phyloP scores from a whole-genome alignment of 345 rosid species.

The Brassica carinata region DNA sequence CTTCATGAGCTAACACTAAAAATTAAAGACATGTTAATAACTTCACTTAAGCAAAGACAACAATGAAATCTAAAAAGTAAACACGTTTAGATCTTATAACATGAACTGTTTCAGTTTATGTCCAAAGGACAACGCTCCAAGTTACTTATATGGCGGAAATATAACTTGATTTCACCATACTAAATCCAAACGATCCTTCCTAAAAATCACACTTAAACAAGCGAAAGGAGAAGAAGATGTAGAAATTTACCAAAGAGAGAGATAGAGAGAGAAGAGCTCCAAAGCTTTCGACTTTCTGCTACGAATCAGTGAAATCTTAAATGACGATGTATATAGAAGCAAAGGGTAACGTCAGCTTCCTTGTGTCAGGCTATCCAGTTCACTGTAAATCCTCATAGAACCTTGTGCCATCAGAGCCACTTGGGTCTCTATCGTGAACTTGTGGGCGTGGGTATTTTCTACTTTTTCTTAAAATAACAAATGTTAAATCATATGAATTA shows the following conservation, averaged over 20 bases:
- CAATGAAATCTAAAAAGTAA: neutral
- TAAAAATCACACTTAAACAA: neutral
- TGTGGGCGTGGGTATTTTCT: constrained; percentile 24
- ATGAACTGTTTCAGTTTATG: neutral
- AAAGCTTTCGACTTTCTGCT: constrained; percentile 9
- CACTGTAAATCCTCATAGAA: constrained; percentile 11
- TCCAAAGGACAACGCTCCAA: neutral
- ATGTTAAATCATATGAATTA: too few species aligned
- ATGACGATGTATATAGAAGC: constrained; percentile 13
- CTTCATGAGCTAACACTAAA: neutral
- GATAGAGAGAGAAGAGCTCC: neutral
- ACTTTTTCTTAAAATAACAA: too few species aligned
- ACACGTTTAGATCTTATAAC: neutral
- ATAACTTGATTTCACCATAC: neutral
- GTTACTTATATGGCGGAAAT: neutral
- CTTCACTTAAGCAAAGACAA: constrained; percentile 12
- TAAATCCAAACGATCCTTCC: neutral
- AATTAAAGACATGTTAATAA: neutral
- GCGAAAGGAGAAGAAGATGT: neutral
- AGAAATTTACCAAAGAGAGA: constrained; percentile 4
- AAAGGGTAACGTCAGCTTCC: constrained; percentile 11
- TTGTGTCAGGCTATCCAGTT: constrained; percentile 22
- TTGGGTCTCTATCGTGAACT: constrained; percentile 26
- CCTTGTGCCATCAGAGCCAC: constrained; percentile 36
- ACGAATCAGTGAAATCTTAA: neutral